Percentiles rank a stretch among this genome's conserved stretches.
Evolutionary conservation across 805 yeast species (phyloP).

Genomic region (Candida peoriensis): DNA sequence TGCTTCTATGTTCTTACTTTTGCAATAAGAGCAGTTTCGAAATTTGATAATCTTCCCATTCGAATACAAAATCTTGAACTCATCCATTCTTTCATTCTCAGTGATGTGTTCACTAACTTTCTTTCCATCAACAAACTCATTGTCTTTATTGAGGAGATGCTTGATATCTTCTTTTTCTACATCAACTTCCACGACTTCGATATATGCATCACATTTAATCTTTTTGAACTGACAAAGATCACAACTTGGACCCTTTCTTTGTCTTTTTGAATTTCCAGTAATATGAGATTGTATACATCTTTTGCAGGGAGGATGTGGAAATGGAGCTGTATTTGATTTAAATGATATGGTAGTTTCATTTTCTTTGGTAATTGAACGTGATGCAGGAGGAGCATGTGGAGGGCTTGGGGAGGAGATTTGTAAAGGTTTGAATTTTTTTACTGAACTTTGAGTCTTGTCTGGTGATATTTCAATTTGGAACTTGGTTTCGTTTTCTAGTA

Average conservation of each 20-base stretch:
- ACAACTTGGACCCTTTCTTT: constrained; percentile 8
- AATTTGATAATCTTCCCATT: constrained; percentile 5
- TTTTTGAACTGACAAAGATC: constrained; percentile 6
- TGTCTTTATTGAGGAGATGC: not conserved
- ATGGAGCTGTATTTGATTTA: too few species aligned
- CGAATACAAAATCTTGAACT: not conserved
- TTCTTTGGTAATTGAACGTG: too few species aligned
- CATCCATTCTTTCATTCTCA: not conserved
- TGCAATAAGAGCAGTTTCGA: constrained; percentile 5
- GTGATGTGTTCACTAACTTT: not conserved
- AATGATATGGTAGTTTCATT: too few species aligned
- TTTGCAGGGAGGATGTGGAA: too few species aligned
- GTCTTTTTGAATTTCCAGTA: too few species aligned
- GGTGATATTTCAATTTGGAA: too few species aligned
- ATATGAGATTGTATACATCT: too few species aligned
- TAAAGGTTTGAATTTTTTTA: too few species aligned
- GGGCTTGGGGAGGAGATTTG: too few species aligned
- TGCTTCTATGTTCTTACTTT: constrained; percentile 3
- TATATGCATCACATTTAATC: constrained; percentile 8
- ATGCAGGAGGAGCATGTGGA: too few species aligned
- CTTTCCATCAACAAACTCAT: not conserved
- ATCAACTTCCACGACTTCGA: constrained; percentile 1
- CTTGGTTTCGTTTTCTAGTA: too few species aligned
- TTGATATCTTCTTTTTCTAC: not conserved
- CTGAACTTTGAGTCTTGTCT: too few species aligned